Evolutionary conservation across 106 monocot genomes (phyloP), one percentile per base, ranked within the genome.

Genomic region (Apostasia ramifera): DNA sequence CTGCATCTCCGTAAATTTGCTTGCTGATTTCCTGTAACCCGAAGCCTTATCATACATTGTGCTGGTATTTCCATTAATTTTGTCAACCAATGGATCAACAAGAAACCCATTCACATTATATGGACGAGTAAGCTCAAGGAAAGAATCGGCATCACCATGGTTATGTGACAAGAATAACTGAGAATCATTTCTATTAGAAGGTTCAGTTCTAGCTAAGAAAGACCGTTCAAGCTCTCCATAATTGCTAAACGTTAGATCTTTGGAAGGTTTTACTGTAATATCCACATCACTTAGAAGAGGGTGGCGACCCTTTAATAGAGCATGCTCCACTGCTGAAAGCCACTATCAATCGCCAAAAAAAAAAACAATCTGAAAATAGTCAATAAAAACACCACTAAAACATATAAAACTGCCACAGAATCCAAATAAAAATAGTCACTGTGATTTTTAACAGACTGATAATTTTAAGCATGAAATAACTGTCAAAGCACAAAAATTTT

Each of bases 321-420:
- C 79, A 68, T 88, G 73, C 73, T 98, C 98, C 55, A 98, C 98
- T 62, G 93, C 93, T 74, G 87, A 83, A 67, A 98, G 79, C 98
- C 98, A 98, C 98, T 98, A 55, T 70, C 48, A 66, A 7, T 57
- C 2, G 7, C 7, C 50, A 67, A 67, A 60, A 46, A 59, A 15
- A 10, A 5, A 54, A 63, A n/a, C 9, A 11, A 63, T 14, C 62
- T 14, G 8, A 4, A 64, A 26, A 13, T 47, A 14, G 14, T 64
- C 1, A 63, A 70, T 14, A 68, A 56, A 50, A 68, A 68, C n/a
- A 53, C 4, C 8, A 12, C 6, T 48, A 13, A 6, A 65, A n/a
- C 12, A 44, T 5, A 44, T n/a, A 44, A 43, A 14, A 45, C n/a
- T 65, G 14, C 0, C 26, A 5, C 26, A n/a, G 3, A 65, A 65